phyloP scores from a whole-genome alignment of 192 early-diverging fungal genomes.

The Helicostylum pulchrum region DNA sequence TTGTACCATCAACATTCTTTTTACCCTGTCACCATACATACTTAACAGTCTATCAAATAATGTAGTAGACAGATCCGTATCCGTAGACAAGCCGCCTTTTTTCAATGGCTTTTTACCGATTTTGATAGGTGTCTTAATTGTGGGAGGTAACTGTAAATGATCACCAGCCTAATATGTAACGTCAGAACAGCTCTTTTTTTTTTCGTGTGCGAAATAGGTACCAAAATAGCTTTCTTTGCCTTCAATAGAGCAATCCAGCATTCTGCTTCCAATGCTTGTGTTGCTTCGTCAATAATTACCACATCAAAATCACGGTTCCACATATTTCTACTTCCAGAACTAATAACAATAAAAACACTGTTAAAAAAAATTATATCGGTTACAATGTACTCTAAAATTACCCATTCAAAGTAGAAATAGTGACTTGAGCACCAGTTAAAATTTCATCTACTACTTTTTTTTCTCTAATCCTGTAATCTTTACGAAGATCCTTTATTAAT shows the following conservation, averaged over 20 bases:
- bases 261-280: constrained; percentile 78
- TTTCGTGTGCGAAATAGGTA: background rate
- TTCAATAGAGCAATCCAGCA: constrained; percentile 86
- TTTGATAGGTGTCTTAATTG: constrained; percentile 56
- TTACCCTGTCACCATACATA: constrained; percentile 54
- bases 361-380: background rate
- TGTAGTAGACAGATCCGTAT: constrained; percentile 50
- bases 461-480: constrained; percentile 69
- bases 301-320: constrained; percentile 69
- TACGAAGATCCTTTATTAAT: constrained; percentile 64
- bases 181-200: no score
- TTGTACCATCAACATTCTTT: constrained; percentile 73
- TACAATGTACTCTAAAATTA: background rate
- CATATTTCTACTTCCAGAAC: constrained; percentile 47
- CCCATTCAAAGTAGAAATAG: constrained; percentile 80
- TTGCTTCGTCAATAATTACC: constrained; percentile 87
- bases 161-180: constrained; percentile 66
- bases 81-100: constrained; percentile 9
- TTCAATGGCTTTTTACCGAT: constrained; percentile 15
- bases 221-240: constrained; percentile 66
- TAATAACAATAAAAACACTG: background rate
- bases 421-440: constrained; percentile 59
- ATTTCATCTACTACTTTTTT: constrained; percentile 57
- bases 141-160: constrained; percentile 87
- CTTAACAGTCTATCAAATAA: constrained; percentile 78